Conservation (phyloP, 768 basidiomycete genomes). For the Suillus spraguei region DNA sequence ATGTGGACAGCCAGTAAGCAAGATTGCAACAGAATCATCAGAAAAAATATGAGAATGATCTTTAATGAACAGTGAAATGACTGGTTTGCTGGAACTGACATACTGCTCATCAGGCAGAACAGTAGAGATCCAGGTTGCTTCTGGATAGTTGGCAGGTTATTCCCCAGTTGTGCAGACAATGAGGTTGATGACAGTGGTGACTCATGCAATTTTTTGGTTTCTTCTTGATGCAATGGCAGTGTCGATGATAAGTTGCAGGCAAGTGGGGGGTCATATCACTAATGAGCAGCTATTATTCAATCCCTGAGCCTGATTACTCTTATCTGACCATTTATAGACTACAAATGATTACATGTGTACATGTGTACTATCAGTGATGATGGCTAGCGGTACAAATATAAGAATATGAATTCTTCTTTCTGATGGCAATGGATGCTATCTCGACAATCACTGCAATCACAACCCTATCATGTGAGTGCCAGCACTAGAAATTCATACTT, state of each 20-base stretch:
- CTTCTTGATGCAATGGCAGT: not conserved
- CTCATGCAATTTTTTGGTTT: not conserved
- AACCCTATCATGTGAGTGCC: too few species aligned
- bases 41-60: too few species aligned
- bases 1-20: too few species aligned
- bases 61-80: too few species aligned
- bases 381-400: not conserved
- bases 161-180: not conserved
- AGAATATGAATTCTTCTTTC: not conserved
- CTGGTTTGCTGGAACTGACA: too few species aligned
- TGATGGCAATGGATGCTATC: not conserved
- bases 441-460: too few species aligned
- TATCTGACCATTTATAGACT: not conserved
- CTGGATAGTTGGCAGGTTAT: too few species aligned
- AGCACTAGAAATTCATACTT: not conserved
- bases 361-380: not conserved
- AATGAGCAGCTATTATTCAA: not conserved
- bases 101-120: too few species aligned
- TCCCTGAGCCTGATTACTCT: not conserved
- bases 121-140: too few species aligned
- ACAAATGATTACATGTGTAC: not conserved
- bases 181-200: not conserved
- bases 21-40: too few species aligned
- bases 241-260: not conserved
- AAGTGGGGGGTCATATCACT: not conserved